A percentile compares a stretch with the other conserved stretches of the same genome.
Conservation (phyloP, 1,284 basidiomycete genomes). For the Schizophyllum commune region DNA sequence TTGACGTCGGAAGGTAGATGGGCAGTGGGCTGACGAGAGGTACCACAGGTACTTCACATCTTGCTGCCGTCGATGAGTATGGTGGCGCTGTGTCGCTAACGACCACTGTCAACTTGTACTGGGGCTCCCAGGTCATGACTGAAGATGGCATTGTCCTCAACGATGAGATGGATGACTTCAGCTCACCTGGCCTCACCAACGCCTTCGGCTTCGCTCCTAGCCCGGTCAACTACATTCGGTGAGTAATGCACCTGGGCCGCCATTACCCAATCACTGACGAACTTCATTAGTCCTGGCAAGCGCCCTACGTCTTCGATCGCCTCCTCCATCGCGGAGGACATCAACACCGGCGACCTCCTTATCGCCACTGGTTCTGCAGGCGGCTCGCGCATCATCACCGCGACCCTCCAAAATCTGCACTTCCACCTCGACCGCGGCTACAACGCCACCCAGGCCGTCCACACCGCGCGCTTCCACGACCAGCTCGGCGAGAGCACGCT, state of each 20-base stretch:
- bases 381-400: conserved; percentile 23
- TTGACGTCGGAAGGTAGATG: too few relatives aligned
- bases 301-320: conserved; percentile 22
- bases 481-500: conserved; percentile 17
- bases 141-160: conserved; percentile 13
- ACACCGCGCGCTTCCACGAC: conserved; percentile 20
- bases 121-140: conserved; percentile 21
- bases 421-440: conserved; percentile 18
- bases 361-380: conserved; percentile 23
- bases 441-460: conserved; percentile 10
- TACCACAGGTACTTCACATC: conserved; percentile 14
- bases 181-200: conserved; percentile 15
- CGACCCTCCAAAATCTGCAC: conserved; percentile 22
- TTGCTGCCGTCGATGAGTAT: conserved; percentile 17
- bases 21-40: too few relatives aligned
- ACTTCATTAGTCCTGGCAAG: conserved; percentile 13
- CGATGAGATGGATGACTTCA: conserved; percentile 22
- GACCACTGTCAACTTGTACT: conserved; percentile 20
- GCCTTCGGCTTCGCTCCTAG: conserved; percentile 20
- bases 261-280: not conserved
- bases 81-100: conserved; percentile 20
- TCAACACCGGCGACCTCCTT: conserved; percentile 17
- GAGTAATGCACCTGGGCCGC: not conserved
- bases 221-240: conserved; percentile 14
- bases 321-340: conserved; percentile 20